Conservation (phyloP, 148 eudicot species). For the Selenicereus undatus region DNA sequence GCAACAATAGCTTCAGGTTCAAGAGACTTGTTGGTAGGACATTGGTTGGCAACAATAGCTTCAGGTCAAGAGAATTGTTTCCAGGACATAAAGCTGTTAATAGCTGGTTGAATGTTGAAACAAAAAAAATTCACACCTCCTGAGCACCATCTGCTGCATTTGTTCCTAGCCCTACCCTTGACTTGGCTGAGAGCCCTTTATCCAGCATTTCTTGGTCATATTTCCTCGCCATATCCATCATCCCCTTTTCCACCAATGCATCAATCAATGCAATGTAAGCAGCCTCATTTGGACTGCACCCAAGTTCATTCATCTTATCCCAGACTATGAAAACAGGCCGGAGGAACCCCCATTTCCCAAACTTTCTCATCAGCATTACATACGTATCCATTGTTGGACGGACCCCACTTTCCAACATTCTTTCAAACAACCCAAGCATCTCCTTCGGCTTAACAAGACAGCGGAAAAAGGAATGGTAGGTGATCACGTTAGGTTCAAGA, state of each 20-base stretch:
- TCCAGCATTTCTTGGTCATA: conserved; percentile 83
- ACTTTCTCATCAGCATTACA: conserved; percentile 92
- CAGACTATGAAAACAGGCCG: conserved; percentile 72
- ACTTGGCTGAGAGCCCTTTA: conserved; percentile 88
- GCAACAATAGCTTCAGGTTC: background rate
- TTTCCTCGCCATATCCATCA: conserved; percentile 78
- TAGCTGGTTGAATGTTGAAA: background rate
- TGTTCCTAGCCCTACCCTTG: conserved; percentile 58
- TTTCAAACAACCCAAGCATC: conserved; percentile 65
- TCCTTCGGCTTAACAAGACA: conserved; percentile 79
- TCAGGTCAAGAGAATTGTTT: background rate
- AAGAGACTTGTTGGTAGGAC: too few species aligned
- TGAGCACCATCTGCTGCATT: conserved; percentile 27
- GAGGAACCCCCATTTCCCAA: conserved; percentile 94
- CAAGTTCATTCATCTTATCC: conserved; percentile 81
- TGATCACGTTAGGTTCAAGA: conserved; percentile 63
- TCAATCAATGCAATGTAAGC: conserved; percentile 93
- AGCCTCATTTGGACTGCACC: conserved; percentile 77
- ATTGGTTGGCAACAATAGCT: too few species aligned
- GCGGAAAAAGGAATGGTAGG: conserved; percentile 67
- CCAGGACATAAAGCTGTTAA: background rate
- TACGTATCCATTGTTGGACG: conserved; percentile 72
- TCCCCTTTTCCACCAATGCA: conserved; percentile 82
- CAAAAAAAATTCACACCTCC: conserved; percentile 33
- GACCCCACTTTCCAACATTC: conserved; percentile 69